Conservation (phyloP, 1,284 basidiomycete species). For the Vanrija sp. region DNA sequence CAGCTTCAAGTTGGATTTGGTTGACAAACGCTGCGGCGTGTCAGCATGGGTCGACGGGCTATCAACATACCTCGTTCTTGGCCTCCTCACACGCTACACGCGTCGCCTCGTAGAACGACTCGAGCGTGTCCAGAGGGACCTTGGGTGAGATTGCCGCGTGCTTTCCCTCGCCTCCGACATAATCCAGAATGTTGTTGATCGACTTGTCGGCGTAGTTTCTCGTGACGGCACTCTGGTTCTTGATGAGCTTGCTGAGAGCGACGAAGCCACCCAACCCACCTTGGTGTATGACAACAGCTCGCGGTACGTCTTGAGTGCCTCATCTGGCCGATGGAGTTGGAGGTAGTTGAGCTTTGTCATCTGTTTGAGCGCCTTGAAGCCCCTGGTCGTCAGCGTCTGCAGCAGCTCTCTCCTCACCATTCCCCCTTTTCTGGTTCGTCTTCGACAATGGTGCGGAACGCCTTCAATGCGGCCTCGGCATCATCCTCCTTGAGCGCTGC, state of each 20-base stretch:
- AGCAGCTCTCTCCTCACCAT: slow-evolving; percentile 58
- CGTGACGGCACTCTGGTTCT: slow-evolving; percentile 36
- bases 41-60: neutral
- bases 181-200: slow-evolving; percentile 97
- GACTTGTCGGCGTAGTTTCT: slow-evolving; percentile 81
- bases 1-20: slow-evolving; percentile 94
- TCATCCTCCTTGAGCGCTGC: slow-evolving; percentile 87
- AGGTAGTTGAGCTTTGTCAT: slow-evolving; percentile 93
- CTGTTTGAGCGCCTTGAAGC: slow-evolving; percentile 98
- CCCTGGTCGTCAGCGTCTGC: slow-evolving; percentile 59
- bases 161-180: slow-evolving; percentile 80
- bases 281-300: slow-evolving; percentile 87
- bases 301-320: slow-evolving; percentile 81
- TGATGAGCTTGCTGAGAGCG: neutral
- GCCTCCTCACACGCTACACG: slow-evolving; percentile 83
- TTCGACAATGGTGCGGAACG: slow-evolving; percentile 80
- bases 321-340: slow-evolving; percentile 67
- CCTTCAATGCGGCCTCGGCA: slow-evolving; percentile 80
- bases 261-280: slow-evolving; percentile 26
- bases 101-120: slow-evolving; percentile 92
- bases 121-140: slow-evolving; percentile 81
- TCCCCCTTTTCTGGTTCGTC: slow-evolving; percentile 87
- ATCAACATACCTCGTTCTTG: slow-evolving; percentile 77
- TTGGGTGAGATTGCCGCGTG: slow-evolving; percentile 47
- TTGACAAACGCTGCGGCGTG: slow-evolving; percentile 69